Percentiles rank a stretch among this genome's conserved stretches.
phyloP scores from a whole-genome alignment of 23 red algal species.

The Chondrus crispus region DNA sequence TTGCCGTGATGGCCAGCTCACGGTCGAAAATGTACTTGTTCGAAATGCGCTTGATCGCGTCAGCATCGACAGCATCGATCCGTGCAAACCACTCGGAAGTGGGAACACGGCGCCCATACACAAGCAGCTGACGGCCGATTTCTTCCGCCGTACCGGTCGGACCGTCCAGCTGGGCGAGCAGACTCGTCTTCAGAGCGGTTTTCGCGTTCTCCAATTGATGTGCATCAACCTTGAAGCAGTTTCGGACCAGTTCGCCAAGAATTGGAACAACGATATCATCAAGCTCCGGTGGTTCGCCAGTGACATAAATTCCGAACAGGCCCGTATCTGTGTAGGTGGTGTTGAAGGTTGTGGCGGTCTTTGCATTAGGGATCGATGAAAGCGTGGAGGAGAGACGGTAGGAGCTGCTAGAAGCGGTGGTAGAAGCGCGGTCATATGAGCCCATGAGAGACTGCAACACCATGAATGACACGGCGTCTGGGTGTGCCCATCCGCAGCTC shows the following conservation, averaged over 20 bases:
- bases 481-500: constrained; percentile 96
- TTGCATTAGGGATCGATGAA: constrained; percentile 38
- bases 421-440: constrained; percentile 75
- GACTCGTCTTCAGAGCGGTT: constrained; percentile 78
- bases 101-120: constrained; percentile 91
- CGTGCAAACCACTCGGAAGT: constrained; percentile 95
- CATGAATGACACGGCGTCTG: constrained; percentile 95
- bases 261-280: constrained; percentile 86
- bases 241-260: constrained; percentile 64
- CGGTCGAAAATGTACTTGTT: constrained; percentile 98
- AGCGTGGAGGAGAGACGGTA: constrained; percentile 64
- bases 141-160: constrained; percentile 89
- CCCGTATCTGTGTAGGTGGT: constrained; percentile 99
- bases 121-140: constrained; percentile 89
- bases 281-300: constrained; percentile 72
- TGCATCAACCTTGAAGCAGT: constrained; percentile 79
- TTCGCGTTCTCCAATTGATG: constrained; percentile 82
- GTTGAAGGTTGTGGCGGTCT: constrained; percentile 81
- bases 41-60: constrained; percentile 78
- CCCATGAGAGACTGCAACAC: constrained; percentile 94
- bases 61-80: constrained; percentile 88
- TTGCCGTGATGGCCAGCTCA: constrained; percentile 85
- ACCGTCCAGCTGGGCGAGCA: constrained; percentile 79
- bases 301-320: constrained; percentile 86
- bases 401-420: constrained; percentile 50